Base-by-base conservation (phyloP, 352 stramenopile genomes). In the Phytophthora pisi region DNA sequence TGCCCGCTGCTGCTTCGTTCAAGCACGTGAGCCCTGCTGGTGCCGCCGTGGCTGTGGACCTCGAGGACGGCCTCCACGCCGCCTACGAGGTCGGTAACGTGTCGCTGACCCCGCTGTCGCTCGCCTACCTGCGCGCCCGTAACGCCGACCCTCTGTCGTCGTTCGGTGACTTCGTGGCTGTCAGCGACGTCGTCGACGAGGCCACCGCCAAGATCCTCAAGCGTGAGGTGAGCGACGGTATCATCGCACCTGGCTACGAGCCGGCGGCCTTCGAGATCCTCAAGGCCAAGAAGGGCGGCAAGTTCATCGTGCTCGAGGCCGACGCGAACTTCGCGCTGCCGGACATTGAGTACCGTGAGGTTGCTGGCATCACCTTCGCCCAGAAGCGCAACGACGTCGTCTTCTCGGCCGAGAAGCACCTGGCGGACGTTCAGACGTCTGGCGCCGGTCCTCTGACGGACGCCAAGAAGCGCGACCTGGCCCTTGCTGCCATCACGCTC, bases 101-200 rank as follows among this genome's bases (percentile, higher is more conserved):
- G 8, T 70, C 64, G 57, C 84, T 99, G 28, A 99, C 97, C 51
- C 96, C 97, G 30, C 81, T 94, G 23, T 97, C 98, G 38, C 83
- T 99, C 30, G 98, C 98, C 24, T 99, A 99, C 83, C 69, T 99
- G 57, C 93, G 98, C 57, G 98, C 98, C 23, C 88, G 98, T 34
- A 99, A 99, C 82, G 97, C 98, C 5, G 98, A 99, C 74, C 98
- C 98, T 23, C 94, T 99, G 90, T 99, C 92, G 60, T 98, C 90
- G 38, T 99, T 99, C 78, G 98, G 98, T 51, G 98, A 99, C 78
- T 99, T 99, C 79, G 98, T 98, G 28, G 98, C 98, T 28, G 87
- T 99, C 20, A 99, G 91, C 23, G 97, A 99, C 75, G 67, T 99
- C 23, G 98, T 99, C 10, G 98, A 99, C 79, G 97, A 99, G 69